Conservation (phyloP, 2,329 filamentous ascomycete genomes). For the Aspergillus quadrilineatus region DNA sequence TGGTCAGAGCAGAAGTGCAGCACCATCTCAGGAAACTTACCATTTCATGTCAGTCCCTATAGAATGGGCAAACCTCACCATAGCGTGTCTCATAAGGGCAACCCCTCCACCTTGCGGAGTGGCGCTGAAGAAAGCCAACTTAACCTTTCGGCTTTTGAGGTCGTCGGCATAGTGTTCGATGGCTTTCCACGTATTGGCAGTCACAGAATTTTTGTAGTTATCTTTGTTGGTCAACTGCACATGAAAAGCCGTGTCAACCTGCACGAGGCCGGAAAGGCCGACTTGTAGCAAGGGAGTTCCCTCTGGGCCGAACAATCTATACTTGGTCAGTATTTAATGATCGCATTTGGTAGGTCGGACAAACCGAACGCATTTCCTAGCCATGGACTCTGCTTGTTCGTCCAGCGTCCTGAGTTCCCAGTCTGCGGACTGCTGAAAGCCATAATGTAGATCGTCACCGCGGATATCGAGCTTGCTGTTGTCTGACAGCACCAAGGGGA, state of each 20-base stretch:
- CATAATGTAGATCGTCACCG: constrained; percentile 21
- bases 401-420: constrained; percentile 65
- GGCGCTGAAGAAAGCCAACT: constrained; percentile 75
- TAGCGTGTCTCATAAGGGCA: constrained; percentile 75
- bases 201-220: constrained; percentile 63
- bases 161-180: constrained; percentile 63
- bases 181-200: constrained; percentile 62
- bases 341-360: neutral
- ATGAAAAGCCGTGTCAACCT: constrained; percentile 67
- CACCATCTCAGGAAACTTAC: constrained; percentile 52
- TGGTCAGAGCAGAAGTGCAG: neutral
- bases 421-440: constrained; percentile 27
- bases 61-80: constrained; percentile 68
- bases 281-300: constrained; percentile 66
- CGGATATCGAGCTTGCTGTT: constrained; percentile 16
- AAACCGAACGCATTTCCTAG: constrained; percentile 72
- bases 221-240: constrained; percentile 59
- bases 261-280: constrained; percentile 66
- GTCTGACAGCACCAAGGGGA: constrained; percentile 64
- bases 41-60: constrained; percentile 70
- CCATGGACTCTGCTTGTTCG: constrained; percentile 79
- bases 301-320: constrained; percentile 69
- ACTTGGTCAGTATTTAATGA: constrained; percentile 10
- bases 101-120: constrained; percentile 82
- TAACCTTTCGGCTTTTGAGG: constrained; percentile 63